Percentiles rank a stretch among this genome's conserved stretches.
Evolutionary conservation across 768 basidiomycete species (phyloP).

Genomic region (Crepidotus variabilis): DNA sequence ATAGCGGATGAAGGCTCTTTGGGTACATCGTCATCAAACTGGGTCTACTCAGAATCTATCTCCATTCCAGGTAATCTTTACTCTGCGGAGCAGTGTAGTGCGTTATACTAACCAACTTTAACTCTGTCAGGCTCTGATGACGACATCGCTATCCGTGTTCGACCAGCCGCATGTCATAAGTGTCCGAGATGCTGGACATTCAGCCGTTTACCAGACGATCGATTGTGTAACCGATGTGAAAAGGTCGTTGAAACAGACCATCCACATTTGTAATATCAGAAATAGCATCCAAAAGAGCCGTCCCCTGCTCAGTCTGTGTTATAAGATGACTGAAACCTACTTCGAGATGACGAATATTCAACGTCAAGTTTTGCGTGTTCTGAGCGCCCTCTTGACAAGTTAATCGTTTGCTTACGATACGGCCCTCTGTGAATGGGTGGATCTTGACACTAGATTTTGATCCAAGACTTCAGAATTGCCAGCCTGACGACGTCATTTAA

Average conservation of each 20-base stretch:
- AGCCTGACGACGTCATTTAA: too few species aligned
- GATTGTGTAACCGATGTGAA: slow-evolving; percentile 65
- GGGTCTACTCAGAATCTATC: slow-evolving; percentile 46
- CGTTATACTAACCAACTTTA: background rate
- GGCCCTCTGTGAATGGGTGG: too few species aligned
- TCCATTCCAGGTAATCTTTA: slow-evolving; percentile 40
- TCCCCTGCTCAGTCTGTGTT: background rate
- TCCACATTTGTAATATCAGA: background rate
- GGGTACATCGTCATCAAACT: slow-evolving; percentile 36
- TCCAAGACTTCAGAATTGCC: too few species aligned
- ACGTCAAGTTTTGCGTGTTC: too few species aligned
- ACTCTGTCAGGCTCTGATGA: slow-evolving; percentile 20
- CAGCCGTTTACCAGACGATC: slow-evolving; percentile 45
- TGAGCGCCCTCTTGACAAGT: too few species aligned
- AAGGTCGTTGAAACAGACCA: slow-evolving; percentile 9
- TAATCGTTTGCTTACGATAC: too few species aligned
- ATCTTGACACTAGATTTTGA: too few species aligned
- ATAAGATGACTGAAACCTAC: too few species aligned
- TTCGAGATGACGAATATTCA: too few species aligned
- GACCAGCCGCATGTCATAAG: slow-evolving; percentile 59
- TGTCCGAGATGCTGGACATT: slow-evolving; percentile 94
- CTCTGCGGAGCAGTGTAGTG: background rate
- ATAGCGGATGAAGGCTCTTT: slow-evolving; percentile 44
- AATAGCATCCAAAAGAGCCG: background rate
- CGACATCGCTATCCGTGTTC: slow-evolving; percentile 47